Base-by-base conservation (phyloP, 768 basidiomycete species). In the Hortiboletus campestris region DNA sequence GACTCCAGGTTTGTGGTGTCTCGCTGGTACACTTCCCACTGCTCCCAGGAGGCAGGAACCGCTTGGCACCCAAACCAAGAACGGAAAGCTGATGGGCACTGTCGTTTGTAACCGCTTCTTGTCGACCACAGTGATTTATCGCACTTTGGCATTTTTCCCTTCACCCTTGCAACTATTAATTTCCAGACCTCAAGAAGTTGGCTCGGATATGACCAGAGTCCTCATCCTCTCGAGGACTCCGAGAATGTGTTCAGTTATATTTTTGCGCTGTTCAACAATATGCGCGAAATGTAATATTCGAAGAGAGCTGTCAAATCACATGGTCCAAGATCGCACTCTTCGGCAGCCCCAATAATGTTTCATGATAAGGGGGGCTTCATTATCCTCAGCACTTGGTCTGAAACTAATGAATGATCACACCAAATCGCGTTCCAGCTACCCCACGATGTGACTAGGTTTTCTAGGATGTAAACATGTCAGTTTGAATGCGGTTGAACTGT, bases 41-140 rank as follows among this genome's bases (percentile, higher is more conserved):
- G 4, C 25, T 25, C 6, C 25, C 55, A 47, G 11, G 50, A 46
- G 70, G 71, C 41, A 76, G 78, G 75, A 82, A 79, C 80, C 75
- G 75, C 65, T 61, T 64, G 59, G 53, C 56, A 58, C 56, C 63
- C 63, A 64, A 59, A 76, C 72, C 76, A 77, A 83, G 81, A 83
- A 83, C 81, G 81, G 81, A 82, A 80, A 82, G 76, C 81, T 83
- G 81, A 83, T 70, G 72, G 70, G 67, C 53, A 56, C 17, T 22
- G 16, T 36, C 7, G 16, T 31, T 32, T 34, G 12, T 49, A 14
- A 49, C 47, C 20, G 8, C 25, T 34, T 32, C 11, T 46, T 35
- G 36, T 16, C 12, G 36, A 20, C 32, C 29, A 20, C 6, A 10
- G 10, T 56, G 43, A 34, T 25, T 36, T 25, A 6, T 41, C 13